A percentile compares a stretch with the other conserved stretches of the same genome.
These are phyloP conservation scores for Hanseniaspora taiwanica DNA, from an alignment of 805 yeast genomes.

Conservation along the genomic window DNA sequence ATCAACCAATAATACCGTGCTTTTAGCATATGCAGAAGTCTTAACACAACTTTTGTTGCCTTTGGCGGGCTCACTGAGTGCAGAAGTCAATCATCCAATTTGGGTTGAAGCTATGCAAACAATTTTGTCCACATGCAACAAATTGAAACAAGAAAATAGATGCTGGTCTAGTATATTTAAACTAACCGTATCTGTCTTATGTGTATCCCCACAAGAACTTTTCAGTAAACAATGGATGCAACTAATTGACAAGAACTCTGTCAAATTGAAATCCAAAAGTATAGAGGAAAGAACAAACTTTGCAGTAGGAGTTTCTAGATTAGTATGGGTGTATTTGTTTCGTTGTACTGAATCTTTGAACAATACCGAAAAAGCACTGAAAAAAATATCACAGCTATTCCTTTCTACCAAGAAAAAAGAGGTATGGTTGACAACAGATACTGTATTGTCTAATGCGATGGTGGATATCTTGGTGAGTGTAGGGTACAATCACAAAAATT, in stretches of 20 bases:
- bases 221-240: slow-evolving; percentile 63
- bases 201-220: slow-evolving; percentile 68
- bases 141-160: slow-evolving; percentile 31
- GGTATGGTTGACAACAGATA: slow-evolving; percentile 63
- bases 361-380: slow-evolving; percentile 70
- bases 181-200: slow-evolving; percentile 56
- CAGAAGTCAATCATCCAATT: slow-evolving; percentile 90
- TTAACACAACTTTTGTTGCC: slow-evolving; percentile 64
- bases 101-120: slow-evolving; percentile 75
- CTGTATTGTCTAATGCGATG: slow-evolving; percentile 46
- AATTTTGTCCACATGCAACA: slow-evolving; percentile 39
- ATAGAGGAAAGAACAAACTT: slow-evolving; percentile 37
- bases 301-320: slow-evolving; percentile 53
- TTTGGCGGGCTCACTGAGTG: slow-evolving; percentile 73
- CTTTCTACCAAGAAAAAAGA: slow-evolving; percentile 49
- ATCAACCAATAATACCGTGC: slow-evolving; percentile 51
- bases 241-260: slow-evolving; percentile 48
- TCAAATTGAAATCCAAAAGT: slow-evolving; percentile 53
- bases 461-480: slow-evolving; percentile 64
- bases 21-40: slow-evolving; percentile 76
- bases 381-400: slow-evolving; percentile 42
- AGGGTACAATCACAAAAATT: slow-evolving; percentile 69
- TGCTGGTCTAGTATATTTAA: slow-evolving; percentile 60
- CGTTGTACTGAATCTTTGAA: slow-evolving; percentile 82
- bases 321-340: slow-evolving; percentile 82